Conservation (phyloP, 1,284 basidiomycete species). For the Bondarzewia mesenterica region DNA sequence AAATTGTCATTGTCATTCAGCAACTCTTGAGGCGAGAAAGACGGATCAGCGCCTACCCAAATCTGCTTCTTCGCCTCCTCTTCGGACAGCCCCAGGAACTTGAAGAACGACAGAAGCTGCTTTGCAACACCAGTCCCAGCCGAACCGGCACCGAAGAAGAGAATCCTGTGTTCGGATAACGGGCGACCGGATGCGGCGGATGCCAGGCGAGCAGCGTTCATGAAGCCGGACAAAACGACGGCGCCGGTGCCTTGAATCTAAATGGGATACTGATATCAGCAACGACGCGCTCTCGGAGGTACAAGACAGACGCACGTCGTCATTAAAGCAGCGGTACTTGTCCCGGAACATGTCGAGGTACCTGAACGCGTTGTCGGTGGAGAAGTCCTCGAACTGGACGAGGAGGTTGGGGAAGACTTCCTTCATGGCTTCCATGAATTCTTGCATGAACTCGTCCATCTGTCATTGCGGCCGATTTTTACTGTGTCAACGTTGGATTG, state of each 20-base stretch:
- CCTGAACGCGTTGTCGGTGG: conserved; percentile 69
- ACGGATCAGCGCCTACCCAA: conserved; percentile 38
- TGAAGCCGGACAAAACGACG: conserved; percentile 74
- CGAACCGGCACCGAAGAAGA: conserved; percentile 77
- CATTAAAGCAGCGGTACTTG: conserved; percentile 69
- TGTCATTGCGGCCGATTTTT: conserved; percentile 17
- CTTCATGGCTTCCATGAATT: conserved; percentile 70
- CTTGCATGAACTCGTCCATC: conserved; percentile 74
- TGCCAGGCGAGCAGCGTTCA: conserved; percentile 66
- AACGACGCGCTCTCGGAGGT: too few species aligned
- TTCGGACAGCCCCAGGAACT: conserved; percentile 50
- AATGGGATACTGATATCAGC: too few species aligned
- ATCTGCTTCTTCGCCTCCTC: conserved; percentile 63
- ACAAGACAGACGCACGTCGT: conserved; percentile 47
- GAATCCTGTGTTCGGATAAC: conserved; percentile 65
- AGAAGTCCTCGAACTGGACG: conserved; percentile 80
- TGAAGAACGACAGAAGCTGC: conserved; percentile 72
- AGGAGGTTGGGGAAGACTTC: conserved; percentile 66
- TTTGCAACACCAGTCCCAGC: conserved; percentile 78
- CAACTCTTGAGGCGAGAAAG: not conserved
- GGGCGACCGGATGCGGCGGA: conserved; percentile 52
- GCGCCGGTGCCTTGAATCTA: conserved; percentile 64
- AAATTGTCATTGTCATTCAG: not conserved
- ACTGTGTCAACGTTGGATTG: not conserved
- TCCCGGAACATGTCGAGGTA: conserved; percentile 60